These are phyloP conservation scores for Fusarium cicatricum DNA, from an alignment of 2,329 filamentous ascomycete genomes.

Conservation along the genomic window DNA sequence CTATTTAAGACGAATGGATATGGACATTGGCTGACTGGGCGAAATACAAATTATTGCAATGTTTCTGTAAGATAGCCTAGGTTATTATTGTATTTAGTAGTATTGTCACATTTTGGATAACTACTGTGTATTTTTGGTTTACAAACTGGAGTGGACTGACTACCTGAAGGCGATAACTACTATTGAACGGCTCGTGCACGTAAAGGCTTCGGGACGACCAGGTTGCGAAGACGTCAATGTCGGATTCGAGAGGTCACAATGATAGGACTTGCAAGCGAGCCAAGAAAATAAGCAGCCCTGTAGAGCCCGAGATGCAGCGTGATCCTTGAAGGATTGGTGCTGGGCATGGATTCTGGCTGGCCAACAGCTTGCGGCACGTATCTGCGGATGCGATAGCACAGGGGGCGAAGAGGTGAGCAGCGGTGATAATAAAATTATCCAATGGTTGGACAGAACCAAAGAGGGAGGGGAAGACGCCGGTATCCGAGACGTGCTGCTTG, in stretches of 20 bases:
- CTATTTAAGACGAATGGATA: constrained; percentile 10
- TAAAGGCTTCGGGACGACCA: constrained; percentile 8
- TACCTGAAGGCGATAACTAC: constrained; percentile 18
- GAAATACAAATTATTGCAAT: not conserved
- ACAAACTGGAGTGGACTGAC: constrained; percentile 11
- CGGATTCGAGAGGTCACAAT: not conserved
- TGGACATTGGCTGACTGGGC: constrained; percentile 4
- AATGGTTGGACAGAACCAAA: constrained; percentile 18
- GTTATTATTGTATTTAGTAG: too few species aligned
- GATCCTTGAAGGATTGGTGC: not conserved
- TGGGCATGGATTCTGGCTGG: constrained; percentile 1
- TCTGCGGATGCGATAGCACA: not conserved
- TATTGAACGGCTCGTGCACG: constrained; percentile 20
- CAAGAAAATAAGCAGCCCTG: constrained; percentile 6
- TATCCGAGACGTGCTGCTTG: constrained; percentile 6
- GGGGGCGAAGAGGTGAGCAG: not conserved
- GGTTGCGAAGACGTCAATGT: constrained; percentile 4
- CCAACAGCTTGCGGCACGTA: not conserved
- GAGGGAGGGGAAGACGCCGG: constrained; percentile 14
- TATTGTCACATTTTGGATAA: too few species aligned
- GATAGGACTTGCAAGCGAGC: not conserved
- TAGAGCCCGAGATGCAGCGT: not conserved
- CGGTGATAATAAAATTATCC: too few species aligned
- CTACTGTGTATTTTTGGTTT: not conserved
- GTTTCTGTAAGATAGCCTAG: not conserved